Conservation (phyloP, 768 basidiomycete genomes). For the Collybia sp. region DNA sequence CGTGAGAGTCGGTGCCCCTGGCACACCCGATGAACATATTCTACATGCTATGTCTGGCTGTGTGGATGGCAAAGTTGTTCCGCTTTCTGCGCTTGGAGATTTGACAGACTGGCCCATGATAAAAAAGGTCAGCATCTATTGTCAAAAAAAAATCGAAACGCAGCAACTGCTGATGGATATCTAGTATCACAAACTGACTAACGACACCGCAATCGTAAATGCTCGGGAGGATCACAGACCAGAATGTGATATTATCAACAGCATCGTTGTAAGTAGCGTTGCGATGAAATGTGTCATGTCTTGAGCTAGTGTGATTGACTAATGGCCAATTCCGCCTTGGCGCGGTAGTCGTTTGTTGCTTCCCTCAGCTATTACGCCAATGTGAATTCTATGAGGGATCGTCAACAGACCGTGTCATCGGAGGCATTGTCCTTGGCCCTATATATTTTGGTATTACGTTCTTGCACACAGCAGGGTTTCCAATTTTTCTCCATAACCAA, state of each 20-base stretch:
- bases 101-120: slow-evolving; percentile 71
- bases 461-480: too few species aligned
- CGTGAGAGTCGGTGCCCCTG: slow-evolving; percentile 53
- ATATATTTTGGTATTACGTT: too few species aligned
- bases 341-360: too few species aligned
- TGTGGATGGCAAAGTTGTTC: slow-evolving; percentile 52
- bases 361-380: too few species aligned
- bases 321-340: too few species aligned
- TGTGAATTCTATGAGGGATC: too few species aligned
- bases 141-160: neutral
- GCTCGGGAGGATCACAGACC: slow-evolving; percentile 23
- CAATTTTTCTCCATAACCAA: too few species aligned
- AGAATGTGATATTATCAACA: slow-evolving; percentile 45
- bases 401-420: too few species aligned
- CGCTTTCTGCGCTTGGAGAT: slow-evolving; percentile 35
- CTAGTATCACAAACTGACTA: slow-evolving; percentile 65
- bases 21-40: slow-evolving; percentile 28
- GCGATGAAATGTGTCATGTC: slow-evolving; percentile 73
- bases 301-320: slow-evolving; percentile 1
- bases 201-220: slow-evolving; percentile 38
- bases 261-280: slow-evolving; percentile 71
- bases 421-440: too few species aligned
- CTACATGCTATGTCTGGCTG: slow-evolving; percentile 49
- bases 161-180: neutral
- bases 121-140: slow-evolving; percentile 54